phyloP scores from a whole-genome alignment of 345 rosid genomes.

The Fremontodendron californicum region DNA sequence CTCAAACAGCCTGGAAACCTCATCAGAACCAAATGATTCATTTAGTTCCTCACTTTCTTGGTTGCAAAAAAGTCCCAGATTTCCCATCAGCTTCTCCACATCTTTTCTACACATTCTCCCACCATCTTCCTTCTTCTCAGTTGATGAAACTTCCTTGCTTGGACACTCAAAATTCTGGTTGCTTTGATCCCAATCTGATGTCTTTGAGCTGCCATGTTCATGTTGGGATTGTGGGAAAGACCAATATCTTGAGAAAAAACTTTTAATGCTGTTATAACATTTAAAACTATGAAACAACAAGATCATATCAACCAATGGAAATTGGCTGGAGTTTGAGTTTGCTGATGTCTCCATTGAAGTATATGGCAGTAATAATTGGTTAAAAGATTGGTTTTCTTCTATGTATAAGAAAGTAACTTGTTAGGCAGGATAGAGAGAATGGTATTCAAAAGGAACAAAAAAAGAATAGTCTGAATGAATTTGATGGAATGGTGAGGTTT shows the following conservation, averaged over 20 bases:
- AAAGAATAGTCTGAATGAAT: background rate
- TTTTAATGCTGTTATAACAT: conserved; percentile 22
- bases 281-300: conserved; percentile 22
- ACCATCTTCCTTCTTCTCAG: conserved; percentile 18
- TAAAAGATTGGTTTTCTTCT: background rate
- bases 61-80: conserved; percentile 44
- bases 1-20: conserved; percentile 53
- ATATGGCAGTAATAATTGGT: conserved; percentile 16
- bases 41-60: conserved; percentile 39
- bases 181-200: conserved; percentile 18
- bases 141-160: conserved; percentile 11
- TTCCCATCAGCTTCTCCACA: conserved; percentile 61
- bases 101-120: conserved; percentile 42
- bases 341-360: conserved; percentile 33
- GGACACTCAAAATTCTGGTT: conserved; percentile 27
- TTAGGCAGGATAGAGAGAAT: background rate
- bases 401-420: background rate
- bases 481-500: conserved; percentile 1
- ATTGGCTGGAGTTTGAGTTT: conserved; percentile 18
- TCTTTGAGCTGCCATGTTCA: conserved; percentile 15
- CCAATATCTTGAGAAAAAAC: conserved; percentile 36
- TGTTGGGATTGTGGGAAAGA: conserved; percentile 27
- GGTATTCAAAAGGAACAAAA: background rate
- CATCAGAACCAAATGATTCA: conserved; percentile 30
- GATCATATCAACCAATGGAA: conserved; percentile 25